phyloP scores from a whole-genome alignment of 106 monocot genomes.

The Allium cepa region DNA sequence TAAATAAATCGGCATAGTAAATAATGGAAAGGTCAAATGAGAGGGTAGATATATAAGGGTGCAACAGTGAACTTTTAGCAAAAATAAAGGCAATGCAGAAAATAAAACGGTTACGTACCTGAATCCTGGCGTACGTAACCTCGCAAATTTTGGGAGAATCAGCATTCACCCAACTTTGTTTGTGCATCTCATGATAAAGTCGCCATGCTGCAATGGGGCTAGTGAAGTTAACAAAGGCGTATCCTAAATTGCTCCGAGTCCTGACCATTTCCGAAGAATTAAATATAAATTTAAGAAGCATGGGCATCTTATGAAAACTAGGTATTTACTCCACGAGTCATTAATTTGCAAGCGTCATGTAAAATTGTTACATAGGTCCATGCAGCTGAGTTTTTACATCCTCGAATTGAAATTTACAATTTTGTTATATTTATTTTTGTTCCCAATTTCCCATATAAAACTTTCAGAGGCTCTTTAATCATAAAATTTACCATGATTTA shows the following conservation, averaged over 20 bases:
- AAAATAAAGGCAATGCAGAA: neutral
- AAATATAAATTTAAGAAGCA: no score
- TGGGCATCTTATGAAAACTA: neutral
- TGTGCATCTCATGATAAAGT: constrained; percentile 20
- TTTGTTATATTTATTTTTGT: no score
- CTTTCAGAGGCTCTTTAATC: no score
- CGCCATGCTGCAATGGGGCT: constrained; percentile 18
- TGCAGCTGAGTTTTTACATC: no score
- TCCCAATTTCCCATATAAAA: no score
- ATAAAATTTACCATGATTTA: no score
- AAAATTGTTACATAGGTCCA: neutral
- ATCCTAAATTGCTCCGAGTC: constrained; percentile 30
- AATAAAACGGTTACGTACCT: constrained; percentile 4
- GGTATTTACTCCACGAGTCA: no score
- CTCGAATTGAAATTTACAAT: no score
- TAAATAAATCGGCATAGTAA: no score
- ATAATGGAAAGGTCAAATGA: no score
- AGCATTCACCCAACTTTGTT: constrained; percentile 6
- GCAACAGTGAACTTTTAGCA: neutral
- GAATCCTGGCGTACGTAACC: constrained; percentile 34
- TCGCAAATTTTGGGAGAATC: constrained; percentile 33
- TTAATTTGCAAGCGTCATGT: neutral
- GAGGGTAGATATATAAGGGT: no score
- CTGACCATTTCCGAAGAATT: neutral
- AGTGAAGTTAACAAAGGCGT: constrained; percentile 43